phyloP scores from a whole-genome alignment of 805 yeast genomes.

The Starmerella ratchasimensis region DNA sequence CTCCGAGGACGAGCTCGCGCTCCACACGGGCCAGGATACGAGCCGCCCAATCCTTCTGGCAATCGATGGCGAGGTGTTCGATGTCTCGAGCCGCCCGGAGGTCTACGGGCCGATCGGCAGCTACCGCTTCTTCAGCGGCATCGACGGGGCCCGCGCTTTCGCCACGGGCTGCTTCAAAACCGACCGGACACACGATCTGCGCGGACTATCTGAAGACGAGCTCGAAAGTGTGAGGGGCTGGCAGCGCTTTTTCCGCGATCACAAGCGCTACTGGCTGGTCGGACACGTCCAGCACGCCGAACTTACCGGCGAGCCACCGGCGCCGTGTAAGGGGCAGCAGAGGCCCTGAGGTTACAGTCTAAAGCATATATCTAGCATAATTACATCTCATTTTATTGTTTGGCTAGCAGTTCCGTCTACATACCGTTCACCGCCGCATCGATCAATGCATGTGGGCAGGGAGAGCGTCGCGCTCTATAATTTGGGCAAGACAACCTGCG shows the following conservation, averaged over 20 bases:
- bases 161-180: constrained; percentile 56
- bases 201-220: constrained; percentile 42
- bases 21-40: constrained; percentile 39
- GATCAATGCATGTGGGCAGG: too few species aligned
- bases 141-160: constrained; percentile 54
- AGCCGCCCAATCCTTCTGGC: constrained; percentile 44
- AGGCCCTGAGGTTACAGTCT: constrained; percentile 4
- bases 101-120: constrained; percentile 49
- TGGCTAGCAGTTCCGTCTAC: too few species aligned
- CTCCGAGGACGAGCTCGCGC: constrained; percentile 35
- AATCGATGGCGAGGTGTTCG: constrained; percentile 48
- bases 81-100: constrained; percentile 38
- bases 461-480: too few species aligned
- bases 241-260: constrained; percentile 37
- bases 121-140: constrained; percentile 46
- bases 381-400: too few species aligned
- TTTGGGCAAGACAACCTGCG: too few species aligned
- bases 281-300: constrained; percentile 40
- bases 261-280: constrained; percentile 45
- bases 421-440: too few species aligned
- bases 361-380: background rate
- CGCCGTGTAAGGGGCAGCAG: constrained; percentile 29
- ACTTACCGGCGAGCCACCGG: constrained; percentile 37
- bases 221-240: constrained; percentile 34
- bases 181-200: constrained; percentile 51